A percentile compares a stretch with the other conserved stretches of the same genome.
phyloP scores from a whole-genome alignment of 1,284 basidiomycete genomes.

The Leccinum pachyderme region DNA sequence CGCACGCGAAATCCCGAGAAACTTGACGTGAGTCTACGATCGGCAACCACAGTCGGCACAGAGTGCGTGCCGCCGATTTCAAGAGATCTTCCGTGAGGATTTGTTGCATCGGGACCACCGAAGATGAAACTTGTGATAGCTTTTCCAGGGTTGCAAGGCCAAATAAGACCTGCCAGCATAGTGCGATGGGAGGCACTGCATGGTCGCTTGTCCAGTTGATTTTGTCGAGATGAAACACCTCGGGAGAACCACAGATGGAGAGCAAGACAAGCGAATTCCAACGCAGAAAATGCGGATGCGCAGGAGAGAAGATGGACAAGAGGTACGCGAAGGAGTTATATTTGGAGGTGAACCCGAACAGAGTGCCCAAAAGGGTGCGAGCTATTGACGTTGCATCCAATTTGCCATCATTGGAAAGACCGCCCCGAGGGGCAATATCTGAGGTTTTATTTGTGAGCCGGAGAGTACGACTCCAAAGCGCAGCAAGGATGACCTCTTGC shows the following conservation, averaged over 20 bases:
- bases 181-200: slow-evolving; percentile 6
- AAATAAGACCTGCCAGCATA: slow-evolving; percentile 30
- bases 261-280: slow-evolving; percentile 23
- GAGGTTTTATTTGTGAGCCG: background rate
- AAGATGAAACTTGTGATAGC: slow-evolving; percentile 8
- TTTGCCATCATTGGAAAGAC: background rate
- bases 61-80: slow-evolving; percentile 33
- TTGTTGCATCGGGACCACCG: background rate
- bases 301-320: slow-evolving; percentile 18
- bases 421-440: background rate
- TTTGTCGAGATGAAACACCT: background rate
- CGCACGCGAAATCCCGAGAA: slow-evolving; percentile 26
- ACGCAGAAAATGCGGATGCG: slow-evolving; percentile 14
- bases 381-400: slow-evolving; percentile 16
- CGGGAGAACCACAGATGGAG: slow-evolving; percentile 22
- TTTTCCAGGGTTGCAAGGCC: slow-evolving; percentile 31
- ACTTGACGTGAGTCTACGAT: slow-evolving; percentile 25
- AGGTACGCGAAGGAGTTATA: slow-evolving; percentile 5
- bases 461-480: slow-evolving; percentile 24
- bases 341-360: slow-evolving; percentile 10
- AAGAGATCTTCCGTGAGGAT: slow-evolving; percentile 20
- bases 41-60: slow-evolving; percentile 44
- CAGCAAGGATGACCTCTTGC: slow-evolving; percentile 20
- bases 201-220: background rate
- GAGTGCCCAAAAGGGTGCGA: slow-evolving; percentile 11